Evolutionary conservation across 495 filamentous ascomycete species (phyloP).

Genomic region (Oidiodendron maius): DNA sequence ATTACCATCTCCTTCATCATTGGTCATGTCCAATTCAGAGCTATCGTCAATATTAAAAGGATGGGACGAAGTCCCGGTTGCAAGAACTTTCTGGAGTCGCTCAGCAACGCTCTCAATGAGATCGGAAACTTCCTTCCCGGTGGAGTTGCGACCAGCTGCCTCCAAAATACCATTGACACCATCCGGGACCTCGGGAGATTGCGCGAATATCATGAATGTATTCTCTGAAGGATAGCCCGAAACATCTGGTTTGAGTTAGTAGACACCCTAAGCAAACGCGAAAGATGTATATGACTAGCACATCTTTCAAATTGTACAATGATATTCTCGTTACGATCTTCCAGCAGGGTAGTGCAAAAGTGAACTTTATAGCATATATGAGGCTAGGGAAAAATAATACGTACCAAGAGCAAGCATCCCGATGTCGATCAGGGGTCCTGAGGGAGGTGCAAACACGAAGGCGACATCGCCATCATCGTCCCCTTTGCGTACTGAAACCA

Average conservation of each 20-base stretch:
- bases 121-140: constrained; percentile 10
- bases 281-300: too few relatives aligned
- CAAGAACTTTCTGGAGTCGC: constrained; percentile 21
- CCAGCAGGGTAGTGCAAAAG: too few relatives aligned
- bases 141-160: constrained; percentile 12
- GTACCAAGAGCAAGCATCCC: constrained; percentile 13
- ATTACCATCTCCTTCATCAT: constrained; percentile 21
- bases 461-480: constrained; percentile 22
- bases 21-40: constrained; percentile 24
- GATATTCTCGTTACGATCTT: too few relatives aligned
- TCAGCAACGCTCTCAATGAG: constrained; percentile 16
- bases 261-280: too few relatives aligned
- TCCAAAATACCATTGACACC: constrained; percentile 21
- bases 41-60: constrained; percentile 31
- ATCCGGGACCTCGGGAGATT: constrained; percentile 25
- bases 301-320: too few relatives aligned
- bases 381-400: not conserved
- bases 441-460: constrained; percentile 9
- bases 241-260: too few relatives aligned
- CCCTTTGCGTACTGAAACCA: constrained; percentile 13
- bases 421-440: constrained; percentile 18
- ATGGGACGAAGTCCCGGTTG: constrained; percentile 28
- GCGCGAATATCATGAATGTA: constrained; percentile 31
- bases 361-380: too few relatives aligned
- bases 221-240: constrained; percentile 26